Conservation (phyloP, 2,329 filamentous ascomycete genomes). For the Alternaria alternata region DNA sequence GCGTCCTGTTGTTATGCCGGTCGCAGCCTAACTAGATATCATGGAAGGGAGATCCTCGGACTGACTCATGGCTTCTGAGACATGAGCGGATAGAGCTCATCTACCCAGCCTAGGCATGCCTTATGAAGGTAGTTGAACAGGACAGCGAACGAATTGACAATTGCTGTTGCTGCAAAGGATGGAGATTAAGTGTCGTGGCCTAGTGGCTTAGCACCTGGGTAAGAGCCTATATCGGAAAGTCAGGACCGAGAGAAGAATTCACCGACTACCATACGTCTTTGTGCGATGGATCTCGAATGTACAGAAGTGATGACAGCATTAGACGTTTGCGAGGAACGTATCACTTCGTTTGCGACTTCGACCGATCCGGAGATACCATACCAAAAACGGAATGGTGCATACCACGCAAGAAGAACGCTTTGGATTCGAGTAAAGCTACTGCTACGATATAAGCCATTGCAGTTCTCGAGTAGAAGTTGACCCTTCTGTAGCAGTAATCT, state of each 20-base stretch:
- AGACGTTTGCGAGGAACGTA: fast-evolving
- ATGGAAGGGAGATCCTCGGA: neutral
- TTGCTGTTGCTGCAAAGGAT: neutral
- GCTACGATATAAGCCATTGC: neutral
- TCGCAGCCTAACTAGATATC: neutral
- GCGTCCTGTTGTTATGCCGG: neutral
- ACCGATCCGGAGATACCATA: neutral
- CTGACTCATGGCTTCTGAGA: conserved; percentile 4
- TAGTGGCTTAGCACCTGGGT: neutral
- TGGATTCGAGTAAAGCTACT: neutral
- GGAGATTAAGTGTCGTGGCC: neutral
- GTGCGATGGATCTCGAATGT: neutral
- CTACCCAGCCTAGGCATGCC: neutral
- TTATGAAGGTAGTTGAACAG: neutral
- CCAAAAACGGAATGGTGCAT: neutral
- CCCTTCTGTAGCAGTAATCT: too few relatives aligned
- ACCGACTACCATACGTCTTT: neutral
- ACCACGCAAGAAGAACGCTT: neutral
- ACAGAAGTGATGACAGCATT: fast-evolving
- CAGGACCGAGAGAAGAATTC: neutral
- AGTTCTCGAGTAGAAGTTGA: neutral
- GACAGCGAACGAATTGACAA: neutral
- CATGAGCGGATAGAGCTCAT: neutral
- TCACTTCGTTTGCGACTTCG: neutral
- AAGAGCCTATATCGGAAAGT: neutral